phyloP scores from a whole-genome alignment of 2,329 filamentous ascomycete species.

The Trichoderma atroviride region DNA sequence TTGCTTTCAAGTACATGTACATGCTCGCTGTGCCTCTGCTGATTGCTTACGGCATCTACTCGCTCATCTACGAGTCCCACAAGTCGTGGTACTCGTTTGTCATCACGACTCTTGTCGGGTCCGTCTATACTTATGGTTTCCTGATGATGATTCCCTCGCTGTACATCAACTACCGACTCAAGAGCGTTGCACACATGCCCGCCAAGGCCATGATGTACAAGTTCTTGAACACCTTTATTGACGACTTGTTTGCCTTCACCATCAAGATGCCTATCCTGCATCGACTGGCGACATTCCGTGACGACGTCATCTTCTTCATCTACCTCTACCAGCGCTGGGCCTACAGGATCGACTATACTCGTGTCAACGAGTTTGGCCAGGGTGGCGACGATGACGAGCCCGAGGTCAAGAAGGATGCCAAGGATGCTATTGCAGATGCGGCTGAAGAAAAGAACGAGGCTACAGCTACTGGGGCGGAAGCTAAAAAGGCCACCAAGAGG shows the following conservation, averaged over 20 bases:
- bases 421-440: constrained; percentile 39
- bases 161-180: constrained; percentile 99
- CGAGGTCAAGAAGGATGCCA: constrained; percentile 42
- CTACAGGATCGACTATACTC: constrained; percentile 87
- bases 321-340: constrained; percentile 94
- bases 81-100: constrained; percentile 98
- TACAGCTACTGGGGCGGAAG: constrained; percentile 55
- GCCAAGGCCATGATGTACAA: constrained; percentile 97
- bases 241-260: constrained; percentile 97
- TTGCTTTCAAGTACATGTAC: constrained; percentile 97
- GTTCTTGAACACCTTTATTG: constrained; percentile 98
- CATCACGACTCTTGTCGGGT: constrained; percentile 91
- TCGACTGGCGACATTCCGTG: constrained; percentile 85
- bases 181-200: constrained; percentile 95
- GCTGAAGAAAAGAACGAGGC: constrained; percentile 43
- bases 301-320: constrained; percentile 97
- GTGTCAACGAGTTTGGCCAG: constrained; percentile 97
- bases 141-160: constrained; percentile 97
- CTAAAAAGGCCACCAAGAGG: constrained; percentile 49
- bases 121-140: constrained; percentile 97
- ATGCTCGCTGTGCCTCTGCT: constrained; percentile 87
- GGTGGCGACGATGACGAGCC: constrained; percentile 83
- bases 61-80: constrained; percentile 87
- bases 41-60: constrained; percentile 87
- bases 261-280: constrained; percentile 99